Evolutionary conservation across 2,329 filamentous ascomycete genomes (phyloP), one percentile per base, ranked within the genome.

Genomic region (Colletotrichum sp.): DNA sequence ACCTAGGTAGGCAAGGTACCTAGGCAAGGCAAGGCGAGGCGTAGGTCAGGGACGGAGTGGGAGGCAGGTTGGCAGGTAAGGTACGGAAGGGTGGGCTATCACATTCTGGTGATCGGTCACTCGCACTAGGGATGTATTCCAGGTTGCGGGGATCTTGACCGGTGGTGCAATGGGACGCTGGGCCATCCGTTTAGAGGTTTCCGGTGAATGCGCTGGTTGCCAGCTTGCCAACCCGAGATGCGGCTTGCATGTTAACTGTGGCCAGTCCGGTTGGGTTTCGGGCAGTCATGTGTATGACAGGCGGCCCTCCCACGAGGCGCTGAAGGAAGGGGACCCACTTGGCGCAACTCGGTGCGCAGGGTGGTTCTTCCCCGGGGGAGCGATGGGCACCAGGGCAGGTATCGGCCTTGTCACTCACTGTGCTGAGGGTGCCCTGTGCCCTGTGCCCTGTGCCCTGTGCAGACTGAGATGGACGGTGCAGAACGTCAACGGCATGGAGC

Each of bases 41-140:
- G 44, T 21, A 12, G n/a, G 44, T 52, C 44, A 52, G 44, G 44
- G 44, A 52, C 44, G 12, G 24, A 30, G 55, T 39, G 21, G 12
- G 21, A 39, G 34, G 71, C 9, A 21, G 49, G 55, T 34, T 24
- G 67, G 72, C 34, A 36, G 68, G 52, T 59, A 30, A 49, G 44
- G 44, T 52, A 52, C 44, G 44, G 44, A 52, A 15, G 44, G 64
- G 64, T 73, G 64, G 71, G 67, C 74, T 74, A 71, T 76, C 74
- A 76, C 59, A 73, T 76, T 76, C 57, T 70, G 72, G 36, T 72
- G 70, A 76, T 74, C 70, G 70, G 59, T 76, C 74, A 76, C 44
- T 63, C 69, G 74, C 71, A 49, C 70, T 34, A 21, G 59, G 28
- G n/a, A 63, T 52, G 21, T 73, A 36, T 74, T 32, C 71, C 64